phyloP scores from a whole-genome alignment of 331 rosid genomes.

The Cydonia oblonga region DNA sequence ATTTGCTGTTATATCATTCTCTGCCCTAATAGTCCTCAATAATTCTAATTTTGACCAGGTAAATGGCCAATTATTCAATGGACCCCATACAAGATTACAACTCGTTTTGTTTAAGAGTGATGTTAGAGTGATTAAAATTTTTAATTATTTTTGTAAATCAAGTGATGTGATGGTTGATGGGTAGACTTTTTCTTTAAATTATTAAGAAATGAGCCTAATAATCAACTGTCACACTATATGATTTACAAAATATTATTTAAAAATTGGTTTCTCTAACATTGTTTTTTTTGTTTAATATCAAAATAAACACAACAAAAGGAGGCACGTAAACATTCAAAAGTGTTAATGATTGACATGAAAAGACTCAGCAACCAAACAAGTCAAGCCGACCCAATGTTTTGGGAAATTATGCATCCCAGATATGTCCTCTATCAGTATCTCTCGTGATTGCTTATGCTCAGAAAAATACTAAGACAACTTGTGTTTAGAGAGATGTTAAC shows the following conservation, averaged over 20 bases:
- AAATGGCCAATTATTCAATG: neutral
- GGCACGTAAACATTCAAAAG: neutral
- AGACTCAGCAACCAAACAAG: neutral
- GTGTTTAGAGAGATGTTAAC: too few relatives aligned
- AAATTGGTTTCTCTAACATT: accelerated
- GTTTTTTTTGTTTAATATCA: neutral
- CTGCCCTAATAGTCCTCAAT: neutral
- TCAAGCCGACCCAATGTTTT: neutral
- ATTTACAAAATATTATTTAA: too few relatives aligned
- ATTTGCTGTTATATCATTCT: neutral
- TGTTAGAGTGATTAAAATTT: too few relatives aligned
- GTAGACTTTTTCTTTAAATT: accelerated
- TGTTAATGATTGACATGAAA: neutral
- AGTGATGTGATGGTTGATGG: too few relatives aligned
- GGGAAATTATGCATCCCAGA: neutral
- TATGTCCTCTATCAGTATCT: neutral
- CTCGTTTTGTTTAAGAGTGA: neutral
- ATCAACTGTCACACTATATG: accelerated
- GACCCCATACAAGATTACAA: neutral
- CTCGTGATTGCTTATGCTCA: too few relatives aligned
- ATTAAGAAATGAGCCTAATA: too few relatives aligned
- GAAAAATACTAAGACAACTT: too few relatives aligned
- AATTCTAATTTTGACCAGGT: neutral
- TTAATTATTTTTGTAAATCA: too few relatives aligned
- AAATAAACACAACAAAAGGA: neutral